phyloP scores from a whole-genome alignment of 441 rosid species.

The Erodium texanum region DNA sequence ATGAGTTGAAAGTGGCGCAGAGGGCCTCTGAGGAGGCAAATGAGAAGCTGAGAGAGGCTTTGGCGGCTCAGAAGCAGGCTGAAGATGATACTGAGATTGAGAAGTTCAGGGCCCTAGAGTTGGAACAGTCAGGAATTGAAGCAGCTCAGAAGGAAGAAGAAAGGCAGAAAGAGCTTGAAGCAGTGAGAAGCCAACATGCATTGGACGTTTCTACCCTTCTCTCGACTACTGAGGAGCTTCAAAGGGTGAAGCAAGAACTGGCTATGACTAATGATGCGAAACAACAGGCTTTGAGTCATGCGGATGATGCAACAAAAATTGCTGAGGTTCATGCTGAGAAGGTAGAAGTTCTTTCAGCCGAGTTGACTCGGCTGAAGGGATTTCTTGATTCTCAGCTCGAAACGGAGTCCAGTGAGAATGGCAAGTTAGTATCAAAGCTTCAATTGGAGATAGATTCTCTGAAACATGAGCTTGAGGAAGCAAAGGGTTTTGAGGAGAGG shows the following conservation, averaged over 20 bases:
- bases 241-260: conserved; percentile 58
- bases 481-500: conserved; percentile 37
- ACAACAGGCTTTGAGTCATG: conserved; percentile 66
- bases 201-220: conserved; percentile 64
- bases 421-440: conserved; percentile 38
- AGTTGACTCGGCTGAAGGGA: conserved; percentile 50
- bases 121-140: conserved; percentile 84
- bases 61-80: conserved; percentile 74
- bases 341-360: conserved; percentile 62
- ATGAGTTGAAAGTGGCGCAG: conserved; percentile 62
- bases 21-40: conserved; percentile 54
- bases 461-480: conserved; percentile 48
- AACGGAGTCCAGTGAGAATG: conserved; percentile 40
- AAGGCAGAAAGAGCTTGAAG: conserved; percentile 62
- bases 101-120: conserved; percentile 71
- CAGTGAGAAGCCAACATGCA: conserved; percentile 69
- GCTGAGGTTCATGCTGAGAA: conserved; percentile 77
- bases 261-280: conserved; percentile 66
- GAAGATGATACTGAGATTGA: conserved; percentile 70
- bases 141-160: conserved; percentile 62
- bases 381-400: conserved; percentile 57
- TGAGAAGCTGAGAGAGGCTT: conserved; percentile 68
- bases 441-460: conserved; percentile 45
- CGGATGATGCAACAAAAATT: conserved; percentile 78
- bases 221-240: conserved; percentile 64